These are phyloP conservation scores for Posidonia oceanica DNA, from an alignment of 116 monocot species.

Conservation along the genomic window DNA sequence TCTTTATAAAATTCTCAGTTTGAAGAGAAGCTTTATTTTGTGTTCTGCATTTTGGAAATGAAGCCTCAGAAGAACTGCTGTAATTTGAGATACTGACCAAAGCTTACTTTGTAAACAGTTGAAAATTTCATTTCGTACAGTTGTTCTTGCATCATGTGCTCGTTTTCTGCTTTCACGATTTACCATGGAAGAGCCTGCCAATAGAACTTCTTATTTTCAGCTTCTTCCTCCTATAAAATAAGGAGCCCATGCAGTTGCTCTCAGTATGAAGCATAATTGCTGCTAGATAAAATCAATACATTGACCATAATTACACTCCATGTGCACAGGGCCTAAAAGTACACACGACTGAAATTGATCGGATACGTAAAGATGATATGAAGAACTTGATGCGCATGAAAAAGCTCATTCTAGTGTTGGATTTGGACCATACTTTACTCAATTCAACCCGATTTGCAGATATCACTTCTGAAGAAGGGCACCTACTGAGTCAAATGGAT, in stretches of 20 bases:
- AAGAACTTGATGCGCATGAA: constrained; percentile 42
- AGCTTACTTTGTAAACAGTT: too few species aligned
- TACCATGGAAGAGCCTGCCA: not conserved
- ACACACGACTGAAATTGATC: constrained; percentile 43
- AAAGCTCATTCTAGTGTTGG: constrained; percentile 69
- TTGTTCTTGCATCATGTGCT: not conserved
- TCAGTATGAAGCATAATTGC: not conserved
- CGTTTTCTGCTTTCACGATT: not conserved
- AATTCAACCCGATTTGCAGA: constrained; percentile 67
- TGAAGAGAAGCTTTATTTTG: too few species aligned
- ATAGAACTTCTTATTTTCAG: not conserved
- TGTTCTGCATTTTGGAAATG: too few species aligned
- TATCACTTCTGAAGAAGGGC: constrained; percentile 39
- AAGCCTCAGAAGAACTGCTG: too few species aligned
- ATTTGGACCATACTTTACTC: constrained; percentile 88
- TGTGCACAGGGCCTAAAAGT: constrained; percentile 53
- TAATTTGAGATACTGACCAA: too few species aligned
- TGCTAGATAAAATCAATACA: not conserved
- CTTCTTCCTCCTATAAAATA: not conserved
- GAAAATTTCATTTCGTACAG: not conserved
- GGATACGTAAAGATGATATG: constrained; percentile 47
- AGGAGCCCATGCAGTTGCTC: not conserved
- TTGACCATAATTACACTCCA: not conserved
- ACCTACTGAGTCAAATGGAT: constrained; percentile 29
- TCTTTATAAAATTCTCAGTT: too few species aligned